A percentile compares a stretch with the other conserved stretches of the same genome.
These are phyloP conservation scores for Penicillium sp. DNA, from an alignment of 2,329 filamentous ascomycete species.

Conservation along the genomic window DNA sequence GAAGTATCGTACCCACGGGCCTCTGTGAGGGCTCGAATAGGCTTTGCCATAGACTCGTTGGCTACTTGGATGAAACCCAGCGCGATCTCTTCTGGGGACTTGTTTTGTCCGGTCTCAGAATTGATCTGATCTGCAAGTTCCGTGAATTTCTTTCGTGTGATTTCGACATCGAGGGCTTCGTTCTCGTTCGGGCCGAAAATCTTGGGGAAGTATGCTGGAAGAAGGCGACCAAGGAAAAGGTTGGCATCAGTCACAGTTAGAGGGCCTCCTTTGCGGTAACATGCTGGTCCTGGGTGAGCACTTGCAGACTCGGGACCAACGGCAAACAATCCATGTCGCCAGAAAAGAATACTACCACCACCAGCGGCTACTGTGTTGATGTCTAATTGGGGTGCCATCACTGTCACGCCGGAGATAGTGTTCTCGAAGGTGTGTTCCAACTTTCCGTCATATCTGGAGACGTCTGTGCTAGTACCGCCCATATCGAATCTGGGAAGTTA, in stretches of 20 bases:
- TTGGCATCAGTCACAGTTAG: constrained; percentile 92
- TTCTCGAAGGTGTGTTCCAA: constrained; percentile 95
- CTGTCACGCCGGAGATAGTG: constrained; percentile 88
- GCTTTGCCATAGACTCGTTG: constrained; percentile 54
- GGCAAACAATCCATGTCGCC: constrained; percentile 84
- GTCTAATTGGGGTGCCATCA: constrained; percentile 86
- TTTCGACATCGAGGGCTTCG: constrained; percentile 72
- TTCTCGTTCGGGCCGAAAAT: constrained; percentile 92
- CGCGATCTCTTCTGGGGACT: constrained; percentile 58
- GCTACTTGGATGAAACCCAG: constrained; percentile 44
- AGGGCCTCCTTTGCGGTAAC: constrained; percentile 87
- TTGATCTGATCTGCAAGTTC: constrained; percentile 78
- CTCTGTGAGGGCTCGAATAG: constrained; percentile 86
- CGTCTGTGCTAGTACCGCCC: constrained; percentile 87
- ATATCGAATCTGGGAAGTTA: constrained; percentile 66
- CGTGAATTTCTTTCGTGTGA: constrained; percentile 59
- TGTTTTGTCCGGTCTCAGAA: constrained; percentile 51
- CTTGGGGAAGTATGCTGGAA: constrained; percentile 92
- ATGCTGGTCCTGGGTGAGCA: constrained; percentile 86
- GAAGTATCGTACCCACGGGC: constrained; percentile 89
- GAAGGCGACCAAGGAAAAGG: constrained; percentile 75
- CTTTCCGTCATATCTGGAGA: constrained; percentile 80
- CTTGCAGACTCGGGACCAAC: constrained; percentile 90
- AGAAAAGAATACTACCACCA: constrained; percentile 69
- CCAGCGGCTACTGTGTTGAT: constrained; percentile 95